Evolutionary conservation across 2,329 filamentous ascomycete genomes (phyloP).

Genomic region (Penicillium freii): DNA sequence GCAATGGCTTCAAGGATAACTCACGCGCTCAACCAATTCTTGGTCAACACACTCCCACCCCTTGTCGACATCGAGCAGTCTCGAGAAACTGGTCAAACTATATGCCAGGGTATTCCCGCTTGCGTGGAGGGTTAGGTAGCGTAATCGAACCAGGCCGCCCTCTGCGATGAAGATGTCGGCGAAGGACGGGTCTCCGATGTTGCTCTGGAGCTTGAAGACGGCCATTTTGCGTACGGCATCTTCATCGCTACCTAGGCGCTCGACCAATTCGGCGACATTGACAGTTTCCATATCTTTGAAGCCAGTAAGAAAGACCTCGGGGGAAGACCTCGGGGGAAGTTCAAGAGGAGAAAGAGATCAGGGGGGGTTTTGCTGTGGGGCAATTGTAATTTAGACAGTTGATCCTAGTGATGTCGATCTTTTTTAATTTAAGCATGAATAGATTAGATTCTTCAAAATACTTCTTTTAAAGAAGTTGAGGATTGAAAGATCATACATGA

Average conservation of each 20-base stretch:
- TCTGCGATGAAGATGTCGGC: slow-evolving; percentile 94
- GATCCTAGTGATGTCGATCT: slow-evolving; percentile 1
- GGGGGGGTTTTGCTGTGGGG: slow-evolving; percentile 17
- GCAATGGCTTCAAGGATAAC: slow-evolving; percentile 18
- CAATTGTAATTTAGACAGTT: slow-evolving; percentile 2
- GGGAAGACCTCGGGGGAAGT: neutral
- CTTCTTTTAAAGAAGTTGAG: neutral
- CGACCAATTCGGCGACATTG: slow-evolving; percentile 58
- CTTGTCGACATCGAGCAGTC: slow-evolving; percentile 92
- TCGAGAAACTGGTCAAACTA: slow-evolving; percentile 81
- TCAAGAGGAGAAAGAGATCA: slow-evolving; percentile 9
- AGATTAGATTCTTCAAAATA: neutral
- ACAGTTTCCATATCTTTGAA: slow-evolving; percentile 50
- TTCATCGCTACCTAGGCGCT: slow-evolving; percentile 62
- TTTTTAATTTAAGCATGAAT: slow-evolving; percentile 1
- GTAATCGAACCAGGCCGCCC: slow-evolving; percentile 77
- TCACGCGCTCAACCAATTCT: slow-evolving; percentile 59
- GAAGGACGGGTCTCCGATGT: slow-evolving; percentile 93
- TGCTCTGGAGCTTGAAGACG: slow-evolving; percentile 93
- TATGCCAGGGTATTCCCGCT: slow-evolving; percentile 95
- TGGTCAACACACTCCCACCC: slow-evolving; percentile 74
- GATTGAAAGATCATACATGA: neutral
- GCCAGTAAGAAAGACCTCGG: neutral
- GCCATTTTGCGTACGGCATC: slow-evolving; percentile 98
- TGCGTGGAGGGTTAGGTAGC: slow-evolving; percentile 77